These are phyloP conservation scores for Backusella australiensis DNA, from an alignment of 192 early-diverging fungal species.

Conservation along the genomic window DNA sequence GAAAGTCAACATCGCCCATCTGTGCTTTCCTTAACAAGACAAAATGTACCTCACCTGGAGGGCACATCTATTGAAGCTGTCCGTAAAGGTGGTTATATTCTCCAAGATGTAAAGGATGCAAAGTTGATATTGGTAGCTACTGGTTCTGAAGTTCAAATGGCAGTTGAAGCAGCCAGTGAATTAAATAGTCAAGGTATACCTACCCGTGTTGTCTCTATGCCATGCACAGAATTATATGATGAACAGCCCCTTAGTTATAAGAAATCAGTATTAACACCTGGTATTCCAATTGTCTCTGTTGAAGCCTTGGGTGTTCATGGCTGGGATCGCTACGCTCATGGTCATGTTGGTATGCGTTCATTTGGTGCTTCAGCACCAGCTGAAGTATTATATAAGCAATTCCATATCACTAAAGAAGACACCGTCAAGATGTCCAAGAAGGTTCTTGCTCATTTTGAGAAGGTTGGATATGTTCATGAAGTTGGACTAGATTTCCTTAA, in stretches of 20 bases:
- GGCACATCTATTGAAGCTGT: slow-evolving; percentile 78
- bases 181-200: slow-evolving; percentile 9
- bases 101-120: slow-evolving; percentile 52
- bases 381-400: slow-evolving; percentile 14
- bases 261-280: slow-evolving; percentile 72
- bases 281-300: slow-evolving; percentile 82
- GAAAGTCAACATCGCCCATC: slow-evolving; percentile 64
- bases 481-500: neutral
- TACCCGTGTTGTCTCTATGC: slow-evolving; percentile 91
- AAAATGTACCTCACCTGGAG: slow-evolving; percentile 89
- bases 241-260: slow-evolving; percentile 82
- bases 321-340: slow-evolving; percentile 93
- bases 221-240: slow-evolving; percentile 86
- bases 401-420: slow-evolving; percentile 20
- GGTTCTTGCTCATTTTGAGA: slow-evolving; percentile 9
- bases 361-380: slow-evolving; percentile 70
- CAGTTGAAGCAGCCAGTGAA: slow-evolving; percentile 73
- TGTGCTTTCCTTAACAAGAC: slow-evolving; percentile 84
- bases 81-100: slow-evolving; percentile 83
- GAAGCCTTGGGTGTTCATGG: slow-evolving; percentile 86
- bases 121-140: slow-evolving; percentile 77
- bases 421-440: slow-evolving; percentile 10
- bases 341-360: slow-evolving; percentile 81
- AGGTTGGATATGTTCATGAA: slow-evolving; percentile 21
- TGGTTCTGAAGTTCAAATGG: slow-evolving; percentile 88